Percentiles rank a stretch among this genome's conserved stretches.
Evolutionary conservation across 345 rosid genomes (phyloP).

Genomic region (Trapa bicornis): DNA sequence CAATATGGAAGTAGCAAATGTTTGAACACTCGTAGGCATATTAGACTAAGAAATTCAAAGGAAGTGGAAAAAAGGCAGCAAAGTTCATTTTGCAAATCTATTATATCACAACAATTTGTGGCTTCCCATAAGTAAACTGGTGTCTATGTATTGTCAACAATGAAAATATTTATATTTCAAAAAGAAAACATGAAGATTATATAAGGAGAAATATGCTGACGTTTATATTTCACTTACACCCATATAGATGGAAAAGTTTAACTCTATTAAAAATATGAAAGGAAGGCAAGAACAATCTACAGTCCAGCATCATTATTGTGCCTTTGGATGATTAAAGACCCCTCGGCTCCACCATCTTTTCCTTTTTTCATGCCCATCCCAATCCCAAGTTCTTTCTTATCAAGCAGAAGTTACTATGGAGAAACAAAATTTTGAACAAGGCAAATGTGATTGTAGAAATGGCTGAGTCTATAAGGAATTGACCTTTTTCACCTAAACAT

Average conservation of each 20-base stretch:
- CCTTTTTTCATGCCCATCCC: slow-evolving; percentile 71
- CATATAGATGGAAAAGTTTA: background rate
- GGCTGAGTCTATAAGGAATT: too few relatives aligned
- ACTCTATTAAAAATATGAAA: slow-evolving; percentile 6
- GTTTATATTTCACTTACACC: background rate
- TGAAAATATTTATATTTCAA: background rate
- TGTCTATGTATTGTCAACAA: background rate
- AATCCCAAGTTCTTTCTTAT: slow-evolving; percentile 28
- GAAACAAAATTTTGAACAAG: background rate
- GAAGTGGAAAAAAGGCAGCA: background rate
- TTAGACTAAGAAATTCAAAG: background rate
- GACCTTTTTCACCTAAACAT: too few relatives aligned
- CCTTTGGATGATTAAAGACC: slow-evolving; percentile 66
- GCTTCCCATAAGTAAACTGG: background rate
- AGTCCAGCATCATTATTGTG: slow-evolving; percentile 46
- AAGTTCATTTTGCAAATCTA: background rate
- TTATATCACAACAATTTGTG: background rate
- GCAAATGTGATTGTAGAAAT: background rate
- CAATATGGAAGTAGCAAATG: background rate
- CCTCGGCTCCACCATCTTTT: slow-evolving; percentile 83
- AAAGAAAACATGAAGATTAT: too few relatives aligned
- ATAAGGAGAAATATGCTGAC: background rate
- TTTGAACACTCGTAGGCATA: background rate
- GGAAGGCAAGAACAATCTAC: slow-evolving; percentile 53
- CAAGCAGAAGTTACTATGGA: slow-evolving; percentile 7